Percentiles rank a stretch among this genome's conserved stretches.
Conservation (phyloP, 2,329 filamentous ascomycete genomes). For the Alternaria consortialis region DNA sequence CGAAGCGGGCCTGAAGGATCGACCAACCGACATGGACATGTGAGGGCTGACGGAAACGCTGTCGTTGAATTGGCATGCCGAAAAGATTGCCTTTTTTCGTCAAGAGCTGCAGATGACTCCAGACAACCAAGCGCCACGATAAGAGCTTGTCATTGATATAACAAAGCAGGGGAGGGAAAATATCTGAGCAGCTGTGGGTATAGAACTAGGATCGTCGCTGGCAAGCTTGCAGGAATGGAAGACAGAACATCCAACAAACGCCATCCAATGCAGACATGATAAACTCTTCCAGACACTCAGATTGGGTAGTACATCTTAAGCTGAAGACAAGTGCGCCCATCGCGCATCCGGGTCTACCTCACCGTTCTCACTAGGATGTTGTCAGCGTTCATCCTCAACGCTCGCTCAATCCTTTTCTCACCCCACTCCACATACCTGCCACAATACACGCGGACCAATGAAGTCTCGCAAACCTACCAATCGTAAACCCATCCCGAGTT, state of each 20-base stretch:
- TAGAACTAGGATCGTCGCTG: not conserved
- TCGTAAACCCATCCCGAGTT: slow-evolving; percentile 90
- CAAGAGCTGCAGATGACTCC: not conserved
- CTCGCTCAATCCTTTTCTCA: not conserved
- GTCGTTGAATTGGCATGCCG: not conserved
- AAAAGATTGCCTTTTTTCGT: not conserved
- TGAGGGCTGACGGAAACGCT: not conserved
- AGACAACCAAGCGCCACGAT: not conserved
- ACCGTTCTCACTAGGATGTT: slow-evolving; percentile 33
- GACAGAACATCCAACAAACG: slow-evolving; percentile 1
- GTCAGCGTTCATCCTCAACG: slow-evolving; percentile 26
- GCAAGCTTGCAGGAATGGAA: not conserved
- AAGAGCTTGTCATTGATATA: not conserved
- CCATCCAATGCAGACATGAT: slow-evolving; percentile 7
- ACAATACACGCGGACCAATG: slow-evolving; percentile 19
- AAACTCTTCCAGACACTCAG: not conserved
- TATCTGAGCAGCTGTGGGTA: slow-evolving; percentile 1
- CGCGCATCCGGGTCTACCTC: slow-evolving; percentile 36
- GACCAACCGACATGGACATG: not conserved
- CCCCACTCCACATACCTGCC: slow-evolving; percentile 22
- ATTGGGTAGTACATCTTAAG: not conserved
- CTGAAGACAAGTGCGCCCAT: slow-evolving; percentile 42
- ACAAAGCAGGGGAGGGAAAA: not conserved
- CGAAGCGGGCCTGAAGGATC: not conserved
- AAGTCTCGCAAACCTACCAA: slow-evolving; percentile 66